These are phyloP conservation scores for Aspergillus tamarii DNA, from an alignment of 2,329 filamentous ascomycete species.

Conservation along the genomic window DNA sequence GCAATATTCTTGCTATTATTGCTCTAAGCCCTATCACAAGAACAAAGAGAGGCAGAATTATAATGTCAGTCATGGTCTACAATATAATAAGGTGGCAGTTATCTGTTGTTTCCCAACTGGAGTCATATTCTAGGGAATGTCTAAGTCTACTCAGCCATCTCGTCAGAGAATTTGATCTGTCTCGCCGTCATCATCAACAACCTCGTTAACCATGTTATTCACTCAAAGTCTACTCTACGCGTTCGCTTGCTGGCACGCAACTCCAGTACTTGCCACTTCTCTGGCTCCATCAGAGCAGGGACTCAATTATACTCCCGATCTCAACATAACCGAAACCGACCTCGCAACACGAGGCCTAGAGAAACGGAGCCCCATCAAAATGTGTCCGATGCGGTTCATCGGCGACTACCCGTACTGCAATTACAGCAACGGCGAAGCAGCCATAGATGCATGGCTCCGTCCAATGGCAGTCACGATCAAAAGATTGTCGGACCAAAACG, in stretches of 20 bases:
- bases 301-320: neutral
- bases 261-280: neutral
- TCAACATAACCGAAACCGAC: neutral
- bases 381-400: neutral
- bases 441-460: neutral
- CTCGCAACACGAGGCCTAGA: neutral
- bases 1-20: neutral
- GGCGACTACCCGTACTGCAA: neutral
- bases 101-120: neutral
- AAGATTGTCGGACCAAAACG: neutral
- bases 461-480: neutral
- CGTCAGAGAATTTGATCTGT: neutral
- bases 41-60: neutral
- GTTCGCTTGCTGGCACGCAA: neutral
- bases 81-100: neutral
- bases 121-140: neutral
- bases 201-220: neutral
- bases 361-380: neutral
- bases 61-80: neutral
- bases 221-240: neutral
- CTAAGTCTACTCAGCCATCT: neutral
- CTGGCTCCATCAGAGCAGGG: neutral
- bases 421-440: neutral
- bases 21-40: neutral
- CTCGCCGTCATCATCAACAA: neutral